Evolutionary conservation across 2,329 filamentous ascomycete species (phyloP).

Genomic region (Venturia asperata): DNA sequence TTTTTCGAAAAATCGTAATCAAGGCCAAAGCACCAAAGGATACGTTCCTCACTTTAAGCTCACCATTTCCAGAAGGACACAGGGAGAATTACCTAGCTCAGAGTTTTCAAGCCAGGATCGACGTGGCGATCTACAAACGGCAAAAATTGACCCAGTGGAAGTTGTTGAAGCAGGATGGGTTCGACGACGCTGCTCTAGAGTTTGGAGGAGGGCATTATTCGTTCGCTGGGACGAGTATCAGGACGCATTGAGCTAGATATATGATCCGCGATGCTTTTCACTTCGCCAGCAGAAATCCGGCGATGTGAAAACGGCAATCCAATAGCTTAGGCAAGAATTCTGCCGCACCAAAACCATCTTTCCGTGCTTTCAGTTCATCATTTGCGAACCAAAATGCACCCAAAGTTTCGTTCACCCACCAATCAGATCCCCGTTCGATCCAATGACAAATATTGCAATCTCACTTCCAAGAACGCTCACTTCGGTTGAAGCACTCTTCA

Average conservation of each 20-base stretch:
- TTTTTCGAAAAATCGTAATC: constrained; percentile 37
- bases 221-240: constrained; percentile 33
- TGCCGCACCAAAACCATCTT: no score
- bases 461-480: no score
- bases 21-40: constrained; percentile 36
- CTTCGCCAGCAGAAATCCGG: no score
- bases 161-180: constrained; percentile 34
- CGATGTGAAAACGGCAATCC: no score
- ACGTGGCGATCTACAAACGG: constrained; percentile 37
- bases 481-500: no score
- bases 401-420: no score
- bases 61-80: constrained; percentile 43
- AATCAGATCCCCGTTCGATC: no score
- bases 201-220: constrained; percentile 45
- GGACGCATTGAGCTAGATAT: neutral
- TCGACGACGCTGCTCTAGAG: constrained; percentile 41
- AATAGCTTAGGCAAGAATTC: no score
- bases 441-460: no score
- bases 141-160: constrained; percentile 36
- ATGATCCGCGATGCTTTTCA: no score
- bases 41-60: constrained; percentile 40
- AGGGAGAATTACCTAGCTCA: constrained; percentile 39
- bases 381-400: no score
- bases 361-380: no score
- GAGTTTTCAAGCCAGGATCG: constrained; percentile 41